A percentile compares a stretch with the other conserved stretches of the same genome.
Conservation (phyloP, 1,139 yeast genomes). For the Debaryomycetaceae sp. region DNA sequence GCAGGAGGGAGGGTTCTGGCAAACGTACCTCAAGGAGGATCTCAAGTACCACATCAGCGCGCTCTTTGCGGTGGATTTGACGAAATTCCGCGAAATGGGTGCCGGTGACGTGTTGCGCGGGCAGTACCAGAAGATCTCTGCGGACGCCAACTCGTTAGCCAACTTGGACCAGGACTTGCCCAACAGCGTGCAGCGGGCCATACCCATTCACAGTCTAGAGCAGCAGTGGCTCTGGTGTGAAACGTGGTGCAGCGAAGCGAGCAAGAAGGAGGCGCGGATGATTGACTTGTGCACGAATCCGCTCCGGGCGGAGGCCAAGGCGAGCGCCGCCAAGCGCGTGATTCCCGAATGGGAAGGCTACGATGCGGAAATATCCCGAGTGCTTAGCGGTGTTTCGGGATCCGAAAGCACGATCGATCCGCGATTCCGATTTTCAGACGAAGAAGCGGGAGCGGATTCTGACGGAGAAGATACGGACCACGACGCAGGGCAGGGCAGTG, state of each 20-base stretch:
- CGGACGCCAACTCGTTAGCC: slow-evolving; percentile 68
- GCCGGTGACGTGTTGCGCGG: slow-evolving; percentile 76
- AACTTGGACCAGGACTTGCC: slow-evolving; percentile 90
- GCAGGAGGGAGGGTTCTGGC: slow-evolving; percentile 68
- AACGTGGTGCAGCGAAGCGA: slow-evolving; percentile 77
- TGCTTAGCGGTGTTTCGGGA: slow-evolving; percentile 1
- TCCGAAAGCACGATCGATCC: neutral
- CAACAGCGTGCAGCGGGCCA: slow-evolving; percentile 60
- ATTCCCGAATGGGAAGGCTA: slow-evolving; percentile 69
- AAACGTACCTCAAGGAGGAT: slow-evolving; percentile 44
- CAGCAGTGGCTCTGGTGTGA: slow-evolving; percentile 92
- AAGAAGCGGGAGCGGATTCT: slow-evolving; percentile 1
- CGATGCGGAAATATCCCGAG: slow-evolving; percentile 35
- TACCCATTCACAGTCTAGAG: slow-evolving; percentile 64
- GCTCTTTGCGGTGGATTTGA: slow-evolving; percentile 68
- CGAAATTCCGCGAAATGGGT: slow-evolving; percentile 45
- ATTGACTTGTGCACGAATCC: slow-evolving; percentile 83
- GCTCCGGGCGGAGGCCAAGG: slow-evolving; percentile 63
- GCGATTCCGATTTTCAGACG: slow-evolving; percentile 1
- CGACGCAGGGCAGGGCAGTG: slow-evolving; percentile 3
- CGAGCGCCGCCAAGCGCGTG: slow-evolving; percentile 63
- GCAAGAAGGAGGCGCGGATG: slow-evolving; percentile 53
- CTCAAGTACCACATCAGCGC: slow-evolving; percentile 77
- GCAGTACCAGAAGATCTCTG: slow-evolving; percentile 78
- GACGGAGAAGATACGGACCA: slow-evolving; percentile 1